phyloP scores from a whole-genome alignment of 257 asterid genomes.

The Capsicum pubescens region DNA sequence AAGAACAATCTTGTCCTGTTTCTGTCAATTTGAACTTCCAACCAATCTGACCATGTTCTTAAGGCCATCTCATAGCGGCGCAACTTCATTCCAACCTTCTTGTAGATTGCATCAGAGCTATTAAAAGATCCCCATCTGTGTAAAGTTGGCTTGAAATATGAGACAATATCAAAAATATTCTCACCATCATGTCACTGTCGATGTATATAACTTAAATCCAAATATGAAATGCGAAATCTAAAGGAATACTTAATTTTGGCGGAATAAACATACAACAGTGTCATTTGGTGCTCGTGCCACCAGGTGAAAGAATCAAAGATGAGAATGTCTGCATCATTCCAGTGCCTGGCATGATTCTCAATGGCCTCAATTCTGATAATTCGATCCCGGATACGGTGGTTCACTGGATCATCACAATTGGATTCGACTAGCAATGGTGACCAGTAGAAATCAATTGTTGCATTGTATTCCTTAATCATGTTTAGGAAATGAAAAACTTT shows the following conservation, averaged over 20 bases:
- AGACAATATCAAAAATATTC: background rate
- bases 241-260: background rate
- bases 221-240: too few species aligned
- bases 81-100: conserved; percentile 35
- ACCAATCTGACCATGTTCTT: conserved; percentile 61
- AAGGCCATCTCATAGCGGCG: conserved; percentile 53
- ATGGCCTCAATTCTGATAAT: conserved; percentile 42
- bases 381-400: conserved; percentile 41
- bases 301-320: conserved; percentile 50
- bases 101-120: conserved; percentile 42
- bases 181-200: background rate
- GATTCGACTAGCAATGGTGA: conserved; percentile 57
- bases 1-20: conserved; percentile 50
- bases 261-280: conserved; percentile 44
- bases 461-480: conserved; percentile 50
- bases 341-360: conserved; percentile 52
- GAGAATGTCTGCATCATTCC: conserved; percentile 58
- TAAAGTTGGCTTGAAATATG: background rate
- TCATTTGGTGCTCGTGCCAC: conserved; percentile 52
- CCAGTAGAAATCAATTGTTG: conserved; percentile 54
- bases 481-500: background rate
- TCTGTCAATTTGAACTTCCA: conserved; percentile 47
- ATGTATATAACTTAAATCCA: too few species aligned
- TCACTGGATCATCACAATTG: conserved; percentile 46
- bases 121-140: conserved; percentile 59